phyloP scores from a whole-genome alignment of 768 basidiomycete species.

The Pleurotus pulmonarius region DNA sequence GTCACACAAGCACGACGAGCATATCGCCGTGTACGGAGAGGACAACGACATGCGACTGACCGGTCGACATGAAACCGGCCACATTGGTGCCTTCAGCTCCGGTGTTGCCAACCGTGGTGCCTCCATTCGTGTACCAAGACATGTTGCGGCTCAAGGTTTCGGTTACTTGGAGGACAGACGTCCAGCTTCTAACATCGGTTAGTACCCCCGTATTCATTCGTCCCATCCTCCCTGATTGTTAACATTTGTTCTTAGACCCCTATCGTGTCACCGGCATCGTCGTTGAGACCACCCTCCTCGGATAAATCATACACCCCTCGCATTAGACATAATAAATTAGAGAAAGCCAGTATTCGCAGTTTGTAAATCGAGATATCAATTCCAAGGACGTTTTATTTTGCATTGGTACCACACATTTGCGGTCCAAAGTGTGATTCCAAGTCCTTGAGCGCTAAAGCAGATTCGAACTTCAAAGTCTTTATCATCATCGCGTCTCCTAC shows the following conservation, averaged over 20 bases:
- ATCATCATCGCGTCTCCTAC: too few relatives aligned
- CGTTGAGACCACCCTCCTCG: conserved; percentile 81
- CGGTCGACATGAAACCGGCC: conserved; percentile 96
- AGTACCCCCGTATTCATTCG: conserved; percentile 19
- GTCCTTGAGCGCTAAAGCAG: too few relatives aligned
- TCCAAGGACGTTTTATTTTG: conserved; percentile 7
- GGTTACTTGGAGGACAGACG: conserved; percentile 97
- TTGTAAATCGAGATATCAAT: not conserved
- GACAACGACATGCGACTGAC: conserved; percentile 97
- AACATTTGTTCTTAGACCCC: conserved; percentile 54
- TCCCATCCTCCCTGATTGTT: not conserved
- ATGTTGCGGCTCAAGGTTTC: conserved; percentile 88
- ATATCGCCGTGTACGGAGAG: conserved; percentile 97
- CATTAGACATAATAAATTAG: not conserved
- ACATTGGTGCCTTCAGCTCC: conserved; percentile 86
- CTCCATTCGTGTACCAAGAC: conserved; percentile 92
- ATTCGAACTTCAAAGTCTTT: too few relatives aligned
- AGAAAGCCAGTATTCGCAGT: conserved; percentile 4
- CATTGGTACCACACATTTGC: not conserved
- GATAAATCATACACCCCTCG: conserved; percentile 11
- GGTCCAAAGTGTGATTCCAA: too few relatives aligned
- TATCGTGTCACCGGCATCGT: conserved; percentile 92
- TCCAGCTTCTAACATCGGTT: conserved; percentile 97
- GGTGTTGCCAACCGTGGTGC: conserved; percentile 98
- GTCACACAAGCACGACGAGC: conserved; percentile 84